Conservation (phyloP, 2,329 filamentous ascomycete species). For the Diplodia sapinea region DNA sequence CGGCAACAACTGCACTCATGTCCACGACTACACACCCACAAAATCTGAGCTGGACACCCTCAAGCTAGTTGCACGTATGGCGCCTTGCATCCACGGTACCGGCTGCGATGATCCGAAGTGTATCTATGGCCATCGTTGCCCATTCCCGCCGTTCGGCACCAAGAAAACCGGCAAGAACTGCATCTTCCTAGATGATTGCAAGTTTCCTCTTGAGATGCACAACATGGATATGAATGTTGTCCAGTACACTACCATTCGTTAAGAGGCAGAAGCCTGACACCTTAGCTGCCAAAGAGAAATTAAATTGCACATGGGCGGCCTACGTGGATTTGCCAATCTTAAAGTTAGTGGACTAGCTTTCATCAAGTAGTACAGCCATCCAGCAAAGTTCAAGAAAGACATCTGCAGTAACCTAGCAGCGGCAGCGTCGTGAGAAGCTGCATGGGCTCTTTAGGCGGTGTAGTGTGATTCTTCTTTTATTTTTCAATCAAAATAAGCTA, state of each 20-base stretch:
- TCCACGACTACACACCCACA: slow-evolving; percentile 60
- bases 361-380: not conserved
- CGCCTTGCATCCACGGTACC: slow-evolving; percentile 63
- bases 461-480: no score
- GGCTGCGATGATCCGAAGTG: slow-evolving; percentile 65
- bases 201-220: slow-evolving; percentile 64
- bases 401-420: not conserved
- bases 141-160: slow-evolving; percentile 52
- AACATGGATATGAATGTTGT: slow-evolving; percentile 63
- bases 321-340: not conserved
- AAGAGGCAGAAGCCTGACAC: not conserved
- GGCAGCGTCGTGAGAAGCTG: no score
- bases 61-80: slow-evolving; percentile 66
- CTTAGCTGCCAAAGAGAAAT: not conserved
- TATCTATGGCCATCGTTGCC: slow-evolving; percentile 69
- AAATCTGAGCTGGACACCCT: slow-evolving; percentile 60
- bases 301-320: slow-evolving; percentile 2
- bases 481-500: no score
- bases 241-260: slow-evolving; percentile 53
- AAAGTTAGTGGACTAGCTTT: not conserved
- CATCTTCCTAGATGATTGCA: slow-evolving; percentile 63
- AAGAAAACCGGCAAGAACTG: slow-evolving; percentile 59
- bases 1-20: slow-evolving; percentile 61
- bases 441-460: no score
- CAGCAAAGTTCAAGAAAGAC: not conserved